phyloP scores from a whole-genome alignment of 2,329 filamentous ascomycete species.

The Fusarium annulatum region DNA sequence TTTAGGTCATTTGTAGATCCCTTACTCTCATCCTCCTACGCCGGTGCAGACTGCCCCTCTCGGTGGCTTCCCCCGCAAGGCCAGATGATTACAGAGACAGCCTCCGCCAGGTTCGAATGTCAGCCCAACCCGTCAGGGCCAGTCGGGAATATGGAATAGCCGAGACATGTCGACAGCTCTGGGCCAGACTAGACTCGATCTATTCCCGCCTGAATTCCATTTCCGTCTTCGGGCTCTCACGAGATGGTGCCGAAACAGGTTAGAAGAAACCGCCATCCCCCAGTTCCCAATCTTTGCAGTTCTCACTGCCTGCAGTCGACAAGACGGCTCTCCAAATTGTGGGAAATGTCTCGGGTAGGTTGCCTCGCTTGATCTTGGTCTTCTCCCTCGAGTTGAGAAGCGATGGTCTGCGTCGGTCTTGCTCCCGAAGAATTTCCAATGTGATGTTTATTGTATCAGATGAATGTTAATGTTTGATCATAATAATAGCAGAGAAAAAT shows the following conservation, averaged over 20 bases:
- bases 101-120: not conserved
- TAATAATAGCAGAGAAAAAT: accelerated
- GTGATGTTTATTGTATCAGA: not conserved
- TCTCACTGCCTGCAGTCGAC: no score
- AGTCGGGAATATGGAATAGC: not conserved
- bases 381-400: not conserved
- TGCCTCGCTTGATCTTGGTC: not conserved
- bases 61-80: not conserved
- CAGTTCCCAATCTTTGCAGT: no score
- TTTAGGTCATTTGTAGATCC: not conserved
- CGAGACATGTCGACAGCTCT: not conserved
- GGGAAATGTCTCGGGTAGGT: not conserved
- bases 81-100: not conserved
- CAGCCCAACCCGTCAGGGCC: not conserved
- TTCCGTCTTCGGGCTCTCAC: not conserved
- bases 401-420: not conserved
- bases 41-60: no score
- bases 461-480: accelerated
- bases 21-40: not conserved
- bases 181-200: not conserved
- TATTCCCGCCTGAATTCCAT: not conserved
- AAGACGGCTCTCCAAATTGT: no score
- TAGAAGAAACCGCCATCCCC: not conserved
- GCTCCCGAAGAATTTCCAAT: not conserved
- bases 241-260: not conserved